These are phyloP conservation scores for Begonia peltatifolia DNA, from an alignment of 306 rosid species.

Conservation along the genomic window DNA sequence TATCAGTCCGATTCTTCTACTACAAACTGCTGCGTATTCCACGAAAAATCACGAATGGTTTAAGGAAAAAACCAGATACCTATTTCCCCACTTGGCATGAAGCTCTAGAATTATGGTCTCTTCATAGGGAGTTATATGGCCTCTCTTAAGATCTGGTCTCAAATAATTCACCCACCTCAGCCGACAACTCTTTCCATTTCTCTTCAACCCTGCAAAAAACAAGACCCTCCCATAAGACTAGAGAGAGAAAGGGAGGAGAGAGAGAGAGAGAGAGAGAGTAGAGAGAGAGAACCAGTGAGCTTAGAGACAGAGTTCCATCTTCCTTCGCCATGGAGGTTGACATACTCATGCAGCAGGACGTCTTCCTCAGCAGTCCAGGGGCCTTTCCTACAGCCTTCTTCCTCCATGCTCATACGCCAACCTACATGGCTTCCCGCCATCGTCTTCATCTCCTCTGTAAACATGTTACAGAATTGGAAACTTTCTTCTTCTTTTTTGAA, in stretches of 20 bases:
- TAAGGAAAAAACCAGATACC: constrained; percentile 24
- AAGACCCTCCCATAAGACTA: constrained; percentile 53
- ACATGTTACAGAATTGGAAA: no score
- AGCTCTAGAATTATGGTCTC: constrained; percentile 70
- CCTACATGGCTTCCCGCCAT: constrained; percentile 43
- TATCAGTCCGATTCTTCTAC: no score
- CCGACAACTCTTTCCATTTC: constrained; percentile 97
- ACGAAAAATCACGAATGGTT: no score
- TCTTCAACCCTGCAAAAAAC: constrained; percentile 47
- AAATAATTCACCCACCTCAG: constrained; percentile 92
- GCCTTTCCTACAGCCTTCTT: constrained; percentile 88
- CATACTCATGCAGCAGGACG: constrained; percentile 70
- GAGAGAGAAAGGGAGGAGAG: constrained; percentile 56
- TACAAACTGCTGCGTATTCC: no score
- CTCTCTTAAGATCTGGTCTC: constrained; percentile 91
- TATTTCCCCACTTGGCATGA: constrained; percentile 93
- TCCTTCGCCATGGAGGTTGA: constrained; percentile 80
- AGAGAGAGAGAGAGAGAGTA: constrained; percentile 59
- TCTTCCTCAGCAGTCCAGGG: constrained; percentile 98
- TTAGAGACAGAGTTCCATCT: constrained; percentile 96
- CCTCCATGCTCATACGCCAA: constrained; percentile 46
- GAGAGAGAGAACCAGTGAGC: constrained; percentile 43
- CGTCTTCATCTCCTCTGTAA: not conserved
- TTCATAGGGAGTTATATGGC: constrained; percentile 92
- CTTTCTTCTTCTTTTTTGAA: not conserved